phyloP scores from a whole-genome alignment of 2,329 filamentous ascomycete species.

The Volutella citrinella region DNA sequence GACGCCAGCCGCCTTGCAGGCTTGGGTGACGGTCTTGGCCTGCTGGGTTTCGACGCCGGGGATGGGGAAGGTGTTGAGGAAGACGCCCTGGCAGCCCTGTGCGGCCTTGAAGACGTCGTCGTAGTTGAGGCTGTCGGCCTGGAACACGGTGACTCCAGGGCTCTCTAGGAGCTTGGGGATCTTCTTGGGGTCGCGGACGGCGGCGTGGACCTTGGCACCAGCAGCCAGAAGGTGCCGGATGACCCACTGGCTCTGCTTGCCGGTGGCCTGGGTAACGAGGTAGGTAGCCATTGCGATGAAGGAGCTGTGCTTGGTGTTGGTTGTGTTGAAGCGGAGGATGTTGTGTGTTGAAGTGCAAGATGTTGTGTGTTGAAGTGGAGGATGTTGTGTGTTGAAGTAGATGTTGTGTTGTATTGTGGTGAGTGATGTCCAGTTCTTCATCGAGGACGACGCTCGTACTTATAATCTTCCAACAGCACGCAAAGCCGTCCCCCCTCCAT shows the following conservation, averaged over 20 bases:
- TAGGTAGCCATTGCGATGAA: slow-evolving; percentile 30
- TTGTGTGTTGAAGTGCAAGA: too few species aligned
- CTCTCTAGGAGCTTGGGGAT: slow-evolving; percentile 21
- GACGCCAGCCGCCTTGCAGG: slow-evolving; percentile 30
- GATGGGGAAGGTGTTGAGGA: slow-evolving; percentile 25
- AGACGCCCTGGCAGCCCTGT: slow-evolving; percentile 30
- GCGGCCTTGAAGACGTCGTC: slow-evolving; percentile 30
- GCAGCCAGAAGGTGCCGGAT: slow-evolving; percentile 32
- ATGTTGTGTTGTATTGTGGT: too few species aligned
- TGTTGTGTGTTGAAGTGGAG: too few species aligned
- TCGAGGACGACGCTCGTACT: too few species aligned
- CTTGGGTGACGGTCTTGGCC: slow-evolving; percentile 29
- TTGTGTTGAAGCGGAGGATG: too few species aligned
- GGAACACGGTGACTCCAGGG: slow-evolving; percentile 30
- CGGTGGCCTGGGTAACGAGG: slow-evolving; percentile 34
- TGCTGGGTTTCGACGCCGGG: slow-evolving; percentile 28
- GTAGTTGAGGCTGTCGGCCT: slow-evolving; percentile 32
- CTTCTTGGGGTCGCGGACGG: slow-evolving; percentile 33
- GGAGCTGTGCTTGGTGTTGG: background rate
- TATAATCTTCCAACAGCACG: too few species aligned
- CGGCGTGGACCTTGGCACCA: slow-evolving; percentile 32
- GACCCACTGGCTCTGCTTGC: slow-evolving; percentile 28
- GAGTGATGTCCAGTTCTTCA: too few species aligned
- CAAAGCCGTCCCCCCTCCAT: too few species aligned
- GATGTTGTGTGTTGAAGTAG: too few species aligned